Base-by-base conservation (phyloP, 139 green algal genomes). In the Chlorella sp. region DNA sequence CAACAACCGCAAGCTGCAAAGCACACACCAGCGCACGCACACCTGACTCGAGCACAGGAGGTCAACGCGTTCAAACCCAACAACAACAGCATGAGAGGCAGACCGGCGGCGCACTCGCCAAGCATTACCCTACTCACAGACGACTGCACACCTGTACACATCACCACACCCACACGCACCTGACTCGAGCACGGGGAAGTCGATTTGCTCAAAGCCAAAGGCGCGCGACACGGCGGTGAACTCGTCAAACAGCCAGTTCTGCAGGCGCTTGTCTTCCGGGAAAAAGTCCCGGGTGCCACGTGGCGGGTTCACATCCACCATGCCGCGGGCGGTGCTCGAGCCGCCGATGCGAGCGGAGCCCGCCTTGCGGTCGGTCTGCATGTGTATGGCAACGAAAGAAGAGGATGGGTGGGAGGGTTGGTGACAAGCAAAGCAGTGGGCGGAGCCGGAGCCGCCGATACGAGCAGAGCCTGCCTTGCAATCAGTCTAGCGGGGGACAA, bases 61-160 rank as follows among this genome's bases (percentile, higher is more conserved):
- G 88, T 99, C 98, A 77, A 98, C 96, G 90, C 98, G 96, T 88
- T 99, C 97, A 92, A 99, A 99, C 0, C 97, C 97, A 90, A 98
- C 24, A 89, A 94, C 39, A 98, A n/a, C n/a, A n/a, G n/a, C n/a
- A n/a, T n/a, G n/a, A n/a, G n/a, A n/a, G n/a, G n/a, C n/a, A n/a
- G n/a, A n/a, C n/a, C n/a, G 9, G 48, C 9, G 9, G 48, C 48
- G 48, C 48, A 57, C 48, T 57, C 48, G 48, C 48, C 48, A 57
- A 9, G 48, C 48, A 57, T 5, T n/a, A n/a, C n/a, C n/a, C 48
- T 9, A 57, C 48, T 16, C 9, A 9, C 48, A 34, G 9, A 76
- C 68, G 28, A 76, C 22, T 4, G 68, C 7, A 26, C 21, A 73
- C n/a, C n/a, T n/a, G n/a, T n/a, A n/a, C n/a, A n/a, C n/a, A n/a